Evolutionary conservation across 768 basidiomycete genomes (phyloP), one percentile per base, ranked within the genome.

Genomic region (Exidia glandulosa): DNA sequence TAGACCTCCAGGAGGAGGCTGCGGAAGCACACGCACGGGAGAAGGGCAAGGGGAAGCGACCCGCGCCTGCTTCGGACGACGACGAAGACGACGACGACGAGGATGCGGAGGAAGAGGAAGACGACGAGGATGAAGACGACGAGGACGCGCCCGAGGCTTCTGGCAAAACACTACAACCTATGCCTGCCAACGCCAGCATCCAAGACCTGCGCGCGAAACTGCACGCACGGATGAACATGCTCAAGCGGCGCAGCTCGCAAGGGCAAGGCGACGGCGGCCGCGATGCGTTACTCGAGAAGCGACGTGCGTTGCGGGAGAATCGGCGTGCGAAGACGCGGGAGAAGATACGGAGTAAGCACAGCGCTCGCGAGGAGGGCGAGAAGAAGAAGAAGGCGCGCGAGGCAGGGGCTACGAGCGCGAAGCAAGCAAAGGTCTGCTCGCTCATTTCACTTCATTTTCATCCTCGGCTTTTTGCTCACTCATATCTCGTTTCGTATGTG

Each of bases 291-390:
- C 70, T 97, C 57, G 88, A 92, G 67, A 88, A 92, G 71, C 77
- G 88, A 66, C 77, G 92, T 3, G 83, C 86, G 33, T 78, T 96
- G 78, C 79, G 94, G 25, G 94, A 97, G 72, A 81, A 84, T 60
- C 75, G 95, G 65, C 74, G 94, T 68, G 89, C 87, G 67, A 88
- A 90, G 75, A 90, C 89, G 7, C 87, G 80, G 68, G 93, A 94
- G 73, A 88, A 90, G 73, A 88, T 85, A 61, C 73, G 76, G 65
- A 77, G 76, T 16, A 85, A 88, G 68, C 77, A 82, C 61, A n/a
- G 88, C 87, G 67, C 67, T 70, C 57, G 78, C 74, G 73, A 75
- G 74, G 25, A 81, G 80, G 67, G 78, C 54, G 74, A 71, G 62
- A 74, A 81, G 68, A 71, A 70, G 59, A 75, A 75, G 14, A 79